Conservation (phyloP, 2,329 filamentous ascomycete species). For the Xylariaceae sp. region DNA sequence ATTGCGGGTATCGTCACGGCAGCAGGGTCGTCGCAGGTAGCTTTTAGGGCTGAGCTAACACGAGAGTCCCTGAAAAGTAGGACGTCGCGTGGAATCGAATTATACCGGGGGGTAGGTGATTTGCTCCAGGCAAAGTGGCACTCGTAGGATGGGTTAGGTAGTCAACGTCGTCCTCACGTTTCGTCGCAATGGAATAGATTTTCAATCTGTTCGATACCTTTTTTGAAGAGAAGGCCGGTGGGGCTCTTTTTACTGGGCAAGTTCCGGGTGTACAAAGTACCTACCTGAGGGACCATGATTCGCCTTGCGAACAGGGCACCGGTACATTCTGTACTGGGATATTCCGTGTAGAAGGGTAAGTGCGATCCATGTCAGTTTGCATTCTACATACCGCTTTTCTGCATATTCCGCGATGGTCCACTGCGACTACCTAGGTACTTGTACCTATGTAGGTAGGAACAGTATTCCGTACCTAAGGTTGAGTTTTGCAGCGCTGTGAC, state of each 20-base stretch:
- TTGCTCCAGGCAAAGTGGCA: slow-evolving; percentile 26
- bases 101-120: slow-evolving; percentile 4
- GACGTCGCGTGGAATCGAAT: neutral
- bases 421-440: too few relatives aligned
- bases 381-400: too few relatives aligned
- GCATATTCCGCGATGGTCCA: too few relatives aligned
- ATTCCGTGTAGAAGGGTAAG: too few relatives aligned
- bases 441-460: too few relatives aligned
- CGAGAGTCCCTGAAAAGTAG: neutral
- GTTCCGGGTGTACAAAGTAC: neutral
- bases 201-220: slow-evolving; percentile 7
- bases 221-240: slow-evolving; percentile 7
- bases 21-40: slow-evolving; percentile 3
- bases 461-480: too few relatives aligned
- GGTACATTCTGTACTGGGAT: too few relatives aligned
- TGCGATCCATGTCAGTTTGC: too few relatives aligned
- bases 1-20: neutral
- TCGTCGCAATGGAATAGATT: slow-evolving; percentile 8
- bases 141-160: slow-evolving; percentile 8
- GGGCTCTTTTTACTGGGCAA: neutral
- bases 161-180: slow-evolving; percentile 9
- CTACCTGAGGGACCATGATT: neutral
- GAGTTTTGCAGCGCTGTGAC: too few relatives aligned
- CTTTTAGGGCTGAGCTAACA: neutral
- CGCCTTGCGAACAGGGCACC: neutral